A percentile compares a stretch with the other conserved stretches of the same genome.
Conservation (phyloP, 2,329 filamentous ascomycete genomes). For the Stemphylium vesicarium region DNA sequence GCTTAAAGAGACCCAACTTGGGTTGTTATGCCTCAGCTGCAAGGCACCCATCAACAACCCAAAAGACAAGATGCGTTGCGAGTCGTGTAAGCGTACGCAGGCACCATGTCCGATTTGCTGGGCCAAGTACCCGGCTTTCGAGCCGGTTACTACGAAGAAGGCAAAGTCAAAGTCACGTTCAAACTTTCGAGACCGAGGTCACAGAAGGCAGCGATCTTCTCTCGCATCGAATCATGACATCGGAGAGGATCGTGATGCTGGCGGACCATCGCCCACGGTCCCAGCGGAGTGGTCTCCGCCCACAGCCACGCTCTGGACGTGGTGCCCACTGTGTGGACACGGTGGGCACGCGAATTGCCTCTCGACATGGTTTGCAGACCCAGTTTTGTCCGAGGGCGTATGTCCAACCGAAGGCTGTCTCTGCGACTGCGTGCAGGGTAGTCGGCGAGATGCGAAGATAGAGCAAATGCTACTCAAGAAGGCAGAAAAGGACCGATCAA, state of each 20-base stretch:
- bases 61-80: constrained; percentile 58
- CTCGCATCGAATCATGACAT: constrained; percentile 20
- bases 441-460: constrained; percentile 44
- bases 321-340: constrained; percentile 67
- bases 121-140: constrained; percentile 52
- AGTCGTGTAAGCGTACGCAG: constrained; percentile 56
- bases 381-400: constrained; percentile 56
- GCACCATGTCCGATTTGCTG: constrained; percentile 54
- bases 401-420: constrained; percentile 66
- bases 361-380: constrained; percentile 60
- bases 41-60: constrained; percentile 62
- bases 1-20: constrained; percentile 60
- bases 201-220: constrained; percentile 37
- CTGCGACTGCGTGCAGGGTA: constrained; percentile 64
- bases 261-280: constrained; percentile 28
- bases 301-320: constrained; percentile 56
- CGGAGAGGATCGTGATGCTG: constrained; percentile 18
- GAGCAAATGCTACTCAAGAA: constrained; percentile 37
- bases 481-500: constrained; percentile 44
- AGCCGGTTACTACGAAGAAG: constrained; percentile 40
- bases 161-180: constrained; percentile 36
- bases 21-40: constrained; percentile 63
- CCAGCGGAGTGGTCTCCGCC: constrained; percentile 32
- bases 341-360: constrained; percentile 65
- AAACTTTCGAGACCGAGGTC: constrained; percentile 27